Evolutionary conservation across 2,329 filamentous ascomycete species (phyloP).

Genomic region (Colletotrichum melonis): DNA sequence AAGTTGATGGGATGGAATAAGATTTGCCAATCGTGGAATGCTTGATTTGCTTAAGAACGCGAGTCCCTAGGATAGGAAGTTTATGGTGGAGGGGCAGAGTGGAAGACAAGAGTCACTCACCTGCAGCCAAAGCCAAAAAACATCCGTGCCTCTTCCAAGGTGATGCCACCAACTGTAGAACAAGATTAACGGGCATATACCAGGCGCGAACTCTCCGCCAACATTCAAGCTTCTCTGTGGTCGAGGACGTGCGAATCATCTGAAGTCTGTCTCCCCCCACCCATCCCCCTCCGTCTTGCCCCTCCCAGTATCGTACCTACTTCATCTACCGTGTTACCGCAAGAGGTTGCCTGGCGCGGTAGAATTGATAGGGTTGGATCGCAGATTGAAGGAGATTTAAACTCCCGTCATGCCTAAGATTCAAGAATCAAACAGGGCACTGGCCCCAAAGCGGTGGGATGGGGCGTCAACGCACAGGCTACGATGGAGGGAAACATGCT

Average conservation of each 20-base stretch:
- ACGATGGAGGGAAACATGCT: neutral
- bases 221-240: neutral
- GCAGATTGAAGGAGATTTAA: neutral
- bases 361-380: neutral
- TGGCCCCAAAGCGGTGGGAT: neutral
- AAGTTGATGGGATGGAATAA: neutral
- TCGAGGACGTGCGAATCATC: neutral
- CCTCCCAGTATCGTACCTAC: neutral
- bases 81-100: neutral
- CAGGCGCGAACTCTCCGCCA: neutral
- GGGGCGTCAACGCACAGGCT: neutral
- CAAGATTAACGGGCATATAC: neutral
- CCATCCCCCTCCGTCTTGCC: neutral
- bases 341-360: neutral
- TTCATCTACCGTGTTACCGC: neutral
- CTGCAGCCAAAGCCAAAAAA: neutral
- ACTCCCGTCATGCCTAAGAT: constrained; percentile 19
- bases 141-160: neutral
- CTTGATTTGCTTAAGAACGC: neutral
- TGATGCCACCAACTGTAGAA: neutral
- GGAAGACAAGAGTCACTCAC: neutral
- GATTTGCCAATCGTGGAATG: neutral
- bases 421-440: neutral
- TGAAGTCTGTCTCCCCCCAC: neutral
- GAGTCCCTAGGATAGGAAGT: neutral